Base-by-base conservation (phyloP, 2,329 filamentous ascomycete species). In the Stagonosporopsis chrysanthemi region DNA sequence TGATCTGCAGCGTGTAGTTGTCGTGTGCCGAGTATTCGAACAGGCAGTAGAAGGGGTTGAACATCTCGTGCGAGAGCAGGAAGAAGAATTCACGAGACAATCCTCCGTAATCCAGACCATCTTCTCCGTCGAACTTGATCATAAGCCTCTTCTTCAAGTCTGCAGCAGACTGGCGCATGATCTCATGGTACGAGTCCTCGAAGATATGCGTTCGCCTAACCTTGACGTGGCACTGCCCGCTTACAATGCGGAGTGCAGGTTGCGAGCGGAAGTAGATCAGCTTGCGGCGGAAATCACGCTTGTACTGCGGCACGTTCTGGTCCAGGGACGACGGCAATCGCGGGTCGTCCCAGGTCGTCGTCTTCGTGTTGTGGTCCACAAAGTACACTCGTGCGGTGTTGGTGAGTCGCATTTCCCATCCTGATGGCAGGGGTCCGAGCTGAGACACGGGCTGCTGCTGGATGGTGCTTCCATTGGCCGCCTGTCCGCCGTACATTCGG, bases 11-110 rank as follows among this genome's bases (percentile, higher is more conserved):
- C 28, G 95, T 99, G 81, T 99, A 99, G 81, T 99, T 99, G 86
- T 99, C 95, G 82, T 99, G 95, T 36, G 95, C 95, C 24, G 95
- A 98, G 79, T 99, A 99, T 80, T 99, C 95, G 82, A 99, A 99
- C 51, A 99, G 84, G 77, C 95, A 99, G 82, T 99, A 99, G 81
- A 99, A 99, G 29, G 95, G 95, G 78, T 99, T 99, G 82, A 99
- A 99, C 95, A 99, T 99, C 82, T 99, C 95, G 80, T 99, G 95
- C 15, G 94, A 98, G 52, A 99, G 86, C 38, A 99, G 83, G 87
- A 99, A 99, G 84, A 99, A 99, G 83, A 99, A 99, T 79, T 99
- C 95, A 62, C 86, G 86, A 33, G 95, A 99, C 53, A 99, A 85
- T 84, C 95, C 95, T 77, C 95, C 95, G 73, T 99, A 99, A 79